Base-by-base conservation (phyloP, 2,329 filamentous ascomycete genomes). In the Paecilomyces dactylethromorphus region DNA sequence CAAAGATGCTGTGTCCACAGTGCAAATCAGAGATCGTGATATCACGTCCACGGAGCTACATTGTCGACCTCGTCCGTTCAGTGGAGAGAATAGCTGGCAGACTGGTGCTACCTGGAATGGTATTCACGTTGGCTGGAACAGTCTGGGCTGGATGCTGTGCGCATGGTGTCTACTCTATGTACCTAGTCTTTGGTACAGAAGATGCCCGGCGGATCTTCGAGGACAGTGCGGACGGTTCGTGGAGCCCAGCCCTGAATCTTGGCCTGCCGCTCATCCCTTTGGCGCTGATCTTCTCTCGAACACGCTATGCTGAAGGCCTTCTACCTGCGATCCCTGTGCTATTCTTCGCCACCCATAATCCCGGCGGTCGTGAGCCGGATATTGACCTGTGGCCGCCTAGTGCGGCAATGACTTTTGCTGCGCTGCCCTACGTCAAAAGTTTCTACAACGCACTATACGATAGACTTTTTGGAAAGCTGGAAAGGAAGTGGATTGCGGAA, bases 1-100 rank as follows among this genome's bases (percentile, higher is more conserved):
- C 85, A 57, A 86, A 87, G 61, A 85, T 97, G 63, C 79, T 84
- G 57, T 99, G 94, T 71, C 93, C 93, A 2, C 90, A 96, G 62
- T 99, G 94, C 82, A 94, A 96, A 72, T 83, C 86, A 1, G 83
- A 86, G 64, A 96, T 97, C 67, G 79, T 84, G 56, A 80, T 97
- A 29, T 84, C 88, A 55, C 87, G 92, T 54, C 89, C 90, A 13
- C 84, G 82, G 67, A 92, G 92, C 68, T 78, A 84, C 22, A 75
- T 94, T 22, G 85, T 97, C 29, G 84, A 88, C 56, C 67, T 87
- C 0, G 83, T 87, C 61, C 84, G 88, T 55, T 72, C 78, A 15
- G 63, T 90, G 10, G 82, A 88, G 66, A 76, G 79, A 39, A 69
- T 76, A 73, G 86, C 79, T 70, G 84, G 76, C 63, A 81, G 72